A percentile compares a stretch with the other conserved stretches of the same genome.
These are phyloP conservation scores for Rhizopogon roseolus DNA, from an alignment of 768 basidiomycete genomes.

Conservation along the genomic window DNA sequence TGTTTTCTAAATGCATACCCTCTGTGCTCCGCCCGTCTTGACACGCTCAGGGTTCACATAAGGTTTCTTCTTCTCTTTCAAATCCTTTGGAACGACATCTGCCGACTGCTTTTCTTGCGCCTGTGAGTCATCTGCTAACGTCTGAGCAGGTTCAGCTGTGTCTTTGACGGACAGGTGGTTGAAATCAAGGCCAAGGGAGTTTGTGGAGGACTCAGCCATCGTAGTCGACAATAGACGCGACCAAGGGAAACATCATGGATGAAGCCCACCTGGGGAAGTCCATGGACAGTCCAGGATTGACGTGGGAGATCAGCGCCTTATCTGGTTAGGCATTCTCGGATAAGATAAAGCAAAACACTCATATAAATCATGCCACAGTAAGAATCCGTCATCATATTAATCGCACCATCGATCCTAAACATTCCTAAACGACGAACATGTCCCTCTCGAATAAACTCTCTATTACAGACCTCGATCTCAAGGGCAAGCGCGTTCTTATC, in stretches of 20 bases:
- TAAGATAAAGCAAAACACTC: conserved; percentile 6
- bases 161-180: conserved; percentile 40
- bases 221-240: conserved; percentile 7
- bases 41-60: conserved; percentile 83
- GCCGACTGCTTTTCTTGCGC: conserved; percentile 11
- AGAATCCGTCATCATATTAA: conserved; percentile 11
- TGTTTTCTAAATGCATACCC: conserved; percentile 37
- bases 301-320: conserved; percentile 8
- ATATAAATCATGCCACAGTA: conserved; percentile 1
- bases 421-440: conserved; percentile 46
- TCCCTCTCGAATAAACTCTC: conserved; percentile 93
- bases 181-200: conserved; percentile 72
- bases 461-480: conserved; percentile 87
- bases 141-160: conserved; percentile 11
- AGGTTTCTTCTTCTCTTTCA: conserved; percentile 57
- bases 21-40: conserved; percentile 73
- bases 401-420: conserved; percentile 7
- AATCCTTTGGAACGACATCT: conserved; percentile 5
- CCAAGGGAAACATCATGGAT: conserved; percentile 1
- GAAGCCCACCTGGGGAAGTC: not conserved
- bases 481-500: conserved; percentile 85
- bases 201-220: conserved; percentile 43
- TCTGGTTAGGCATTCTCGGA: conserved; percentile 9
- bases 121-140: conserved; percentile 13
- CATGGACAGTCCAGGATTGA: conserved; percentile 1